Percentiles rank a stretch among this genome's conserved stretches.
Conservation (phyloP, 2,329 filamentous ascomycete species). For the Acarospora socialis region DNA sequence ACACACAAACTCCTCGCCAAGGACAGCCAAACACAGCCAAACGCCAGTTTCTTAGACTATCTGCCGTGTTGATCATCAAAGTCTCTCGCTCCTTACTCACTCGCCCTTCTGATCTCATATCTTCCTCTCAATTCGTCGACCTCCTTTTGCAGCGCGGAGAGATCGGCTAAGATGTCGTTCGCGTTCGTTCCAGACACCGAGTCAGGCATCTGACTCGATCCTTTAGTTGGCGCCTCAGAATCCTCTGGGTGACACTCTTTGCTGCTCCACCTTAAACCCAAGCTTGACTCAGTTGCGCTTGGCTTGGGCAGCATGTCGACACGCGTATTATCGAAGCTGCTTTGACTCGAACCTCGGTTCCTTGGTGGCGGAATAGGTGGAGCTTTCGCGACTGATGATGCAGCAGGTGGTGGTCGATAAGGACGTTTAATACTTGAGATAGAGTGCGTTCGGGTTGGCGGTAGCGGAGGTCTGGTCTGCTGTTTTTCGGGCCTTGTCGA, state of each 20-base stretch:
- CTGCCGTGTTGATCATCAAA: too few relatives aligned
- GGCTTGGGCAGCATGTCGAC: conserved; percentile 1
- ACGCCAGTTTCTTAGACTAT: too few relatives aligned
- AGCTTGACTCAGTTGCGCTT: neutral
- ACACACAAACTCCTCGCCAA: too few relatives aligned
- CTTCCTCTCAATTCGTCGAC: conserved; percentile 50
- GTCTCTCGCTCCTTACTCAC: too few relatives aligned
- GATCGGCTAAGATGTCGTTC: conserved; percentile 54
- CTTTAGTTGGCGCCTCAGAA: conserved; percentile 13
- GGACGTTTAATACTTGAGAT: conserved; percentile 16
- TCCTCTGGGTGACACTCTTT: conserved; percentile 14
- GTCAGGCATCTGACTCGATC: conserved; percentile 14
- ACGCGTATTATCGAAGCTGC: conserved; percentile 18
- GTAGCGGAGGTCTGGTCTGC: conserved; percentile 7
- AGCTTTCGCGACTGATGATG: conserved; percentile 16
- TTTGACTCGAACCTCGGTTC: conserved; percentile 28
- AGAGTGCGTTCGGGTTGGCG: conserved; percentile 18
- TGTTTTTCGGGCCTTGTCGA: conserved; percentile 2
- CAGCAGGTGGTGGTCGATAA: conserved; percentile 15
- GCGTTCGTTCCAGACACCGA: conserved; percentile 23
- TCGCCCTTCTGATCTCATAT: too few relatives aligned
- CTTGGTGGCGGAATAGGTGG: conserved; percentile 34
- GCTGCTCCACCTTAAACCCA: too few relatives aligned
- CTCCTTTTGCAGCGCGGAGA: conserved; percentile 58
- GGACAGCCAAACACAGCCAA: too few relatives aligned